Percentiles rank a stretch among this genome's conserved stretches.
These are phyloP conservation scores for Lyophyllum shimeji DNA, from an alignment of 768 basidiomycete genomes.

Conservation along the genomic window DNA sequence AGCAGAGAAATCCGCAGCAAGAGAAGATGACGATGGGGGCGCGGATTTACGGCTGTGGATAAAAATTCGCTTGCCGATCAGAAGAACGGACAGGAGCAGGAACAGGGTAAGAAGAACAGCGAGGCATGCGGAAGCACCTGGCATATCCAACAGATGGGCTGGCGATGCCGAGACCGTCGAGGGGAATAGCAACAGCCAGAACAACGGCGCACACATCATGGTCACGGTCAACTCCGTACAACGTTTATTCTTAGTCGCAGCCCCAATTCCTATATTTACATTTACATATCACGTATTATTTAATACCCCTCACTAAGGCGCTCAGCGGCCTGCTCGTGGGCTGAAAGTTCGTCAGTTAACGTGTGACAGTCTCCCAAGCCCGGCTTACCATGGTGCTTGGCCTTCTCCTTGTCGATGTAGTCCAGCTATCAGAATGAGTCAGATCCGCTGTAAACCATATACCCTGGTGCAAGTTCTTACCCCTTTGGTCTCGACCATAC, in stretches of 20 bases:
- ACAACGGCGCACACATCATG: conserved; percentile 4
- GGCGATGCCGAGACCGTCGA: conserved; percentile 12
- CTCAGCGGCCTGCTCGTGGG: conserved; percentile 5
- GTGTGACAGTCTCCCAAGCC: background rate
- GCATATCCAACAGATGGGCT: conserved; percentile 8
- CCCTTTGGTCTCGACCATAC: conserved; percentile 54
- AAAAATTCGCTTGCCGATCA: conserved; percentile 27
- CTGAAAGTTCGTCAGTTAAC: conserved; percentile 1
- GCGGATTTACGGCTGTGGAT: conserved; percentile 24
- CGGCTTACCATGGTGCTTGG: conserved; percentile 27
- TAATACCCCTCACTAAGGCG: background rate
- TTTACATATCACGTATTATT: background rate
- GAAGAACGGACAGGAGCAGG: conserved; percentile 24
- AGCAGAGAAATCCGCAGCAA: conserved; percentile 11
- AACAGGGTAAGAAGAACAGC: conserved; percentile 25
- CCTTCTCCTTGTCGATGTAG: conserved; percentile 26
- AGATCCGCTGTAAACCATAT: background rate
- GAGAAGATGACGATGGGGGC: conserved; percentile 1
- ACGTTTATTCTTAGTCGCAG: background rate
- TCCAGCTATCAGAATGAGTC: conserved; percentile 32
- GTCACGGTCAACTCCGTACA: background rate
- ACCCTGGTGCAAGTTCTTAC: conserved; percentile 19
- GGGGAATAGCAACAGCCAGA: conserved; percentile 5
- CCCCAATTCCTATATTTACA: background rate
- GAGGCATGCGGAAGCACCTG: conserved; percentile 23